phyloP scores from a whole-genome alignment of 2,329 filamentous ascomycete genomes.

The Bretziella fagacearum region DNA sequence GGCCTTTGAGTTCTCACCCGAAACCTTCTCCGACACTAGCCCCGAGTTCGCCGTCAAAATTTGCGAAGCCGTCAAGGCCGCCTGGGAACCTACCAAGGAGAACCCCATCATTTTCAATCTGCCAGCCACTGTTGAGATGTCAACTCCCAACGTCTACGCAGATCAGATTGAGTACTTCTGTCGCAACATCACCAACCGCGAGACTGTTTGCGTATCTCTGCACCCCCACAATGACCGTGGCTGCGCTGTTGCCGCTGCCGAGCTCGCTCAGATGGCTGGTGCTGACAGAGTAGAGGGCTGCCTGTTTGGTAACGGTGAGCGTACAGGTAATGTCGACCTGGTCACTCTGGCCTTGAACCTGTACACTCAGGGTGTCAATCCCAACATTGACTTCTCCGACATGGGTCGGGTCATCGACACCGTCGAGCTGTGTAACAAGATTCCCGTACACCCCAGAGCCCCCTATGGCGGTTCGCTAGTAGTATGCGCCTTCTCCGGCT shows the following conservation, averaged over 20 bases:
- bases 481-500: conserved; percentile 81
- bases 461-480: conserved; percentile 85
- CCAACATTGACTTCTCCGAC: conserved; percentile 80
- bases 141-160: conserved; percentile 87
- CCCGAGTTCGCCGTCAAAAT: conserved; percentile 69
- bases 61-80: conserved; percentile 84
- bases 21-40: conserved; percentile 79
- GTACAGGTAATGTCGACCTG: conserved; percentile 88
- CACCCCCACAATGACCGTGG: conserved; percentile 93
- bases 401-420: conserved; percentile 71
- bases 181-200: conserved; percentile 62
- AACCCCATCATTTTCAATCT: conserved; percentile 92
- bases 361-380: conserved; percentile 81
- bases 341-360: conserved; percentile 86
- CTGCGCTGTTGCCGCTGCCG: conserved; percentile 74
- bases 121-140: conserved; percentile 87
- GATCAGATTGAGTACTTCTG: conserved; percentile 97
- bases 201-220: conserved; percentile 76
- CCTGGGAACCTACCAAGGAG: conserved; percentile 68
- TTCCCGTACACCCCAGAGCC: conserved; percentile 74
- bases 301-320: conserved; percentile 85
- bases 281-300: conserved; percentile 89
- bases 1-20: conserved; percentile 70
- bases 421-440: conserved; percentile 87
- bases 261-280: conserved; percentile 90